A percentile compares a stretch with the other conserved stretches of the same genome.
These are phyloP conservation scores for Henckelia pumila DNA, from an alignment of 257 asterid species.

Conservation along the genomic window DNA sequence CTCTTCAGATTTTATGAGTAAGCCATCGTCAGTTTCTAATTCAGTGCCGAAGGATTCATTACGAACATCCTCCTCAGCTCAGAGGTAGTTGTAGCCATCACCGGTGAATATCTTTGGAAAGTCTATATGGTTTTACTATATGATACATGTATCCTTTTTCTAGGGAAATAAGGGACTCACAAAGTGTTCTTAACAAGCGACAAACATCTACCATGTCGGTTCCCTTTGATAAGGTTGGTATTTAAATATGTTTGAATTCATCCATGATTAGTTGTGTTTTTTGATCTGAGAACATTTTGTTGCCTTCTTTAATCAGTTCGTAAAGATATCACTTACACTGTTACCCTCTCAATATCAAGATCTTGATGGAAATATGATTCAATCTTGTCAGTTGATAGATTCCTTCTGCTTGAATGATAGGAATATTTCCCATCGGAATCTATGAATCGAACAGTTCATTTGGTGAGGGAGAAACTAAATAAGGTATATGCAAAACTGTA, in stretches of 20 bases:
- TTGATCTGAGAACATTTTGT: not conserved
- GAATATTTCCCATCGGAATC: constrained; percentile 75
- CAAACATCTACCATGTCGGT: constrained; percentile 32
- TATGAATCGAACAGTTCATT: constrained; percentile 74
- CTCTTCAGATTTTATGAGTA: constrained; percentile 29
- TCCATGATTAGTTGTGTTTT: too few relatives aligned
- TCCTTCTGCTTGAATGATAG: constrained; percentile 27
- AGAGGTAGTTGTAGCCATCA: constrained; percentile 33
- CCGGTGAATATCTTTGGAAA: not conserved
- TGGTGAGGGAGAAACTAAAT: constrained; percentile 76
- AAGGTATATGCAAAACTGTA: constrained; percentile 40
- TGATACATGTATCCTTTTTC: not conserved
- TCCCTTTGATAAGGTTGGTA: constrained; percentile 56
- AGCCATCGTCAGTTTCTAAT: constrained; percentile 26
- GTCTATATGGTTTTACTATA: constrained; percentile 4
- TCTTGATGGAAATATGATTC: not conserved
- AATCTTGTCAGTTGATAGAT: constrained; percentile 11
- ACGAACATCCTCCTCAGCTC: constrained; percentile 28
- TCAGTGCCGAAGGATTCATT: constrained; percentile 24
- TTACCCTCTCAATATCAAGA: not conserved
- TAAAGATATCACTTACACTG: not conserved
- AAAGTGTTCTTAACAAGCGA: constrained; percentile 16
- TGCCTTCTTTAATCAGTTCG: not conserved
- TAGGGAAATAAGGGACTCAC: constrained; percentile 34
- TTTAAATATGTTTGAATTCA: not conserved